Conservation (phyloP, 129 eudicot species). For the Flaveria ramosissima region DNA sequence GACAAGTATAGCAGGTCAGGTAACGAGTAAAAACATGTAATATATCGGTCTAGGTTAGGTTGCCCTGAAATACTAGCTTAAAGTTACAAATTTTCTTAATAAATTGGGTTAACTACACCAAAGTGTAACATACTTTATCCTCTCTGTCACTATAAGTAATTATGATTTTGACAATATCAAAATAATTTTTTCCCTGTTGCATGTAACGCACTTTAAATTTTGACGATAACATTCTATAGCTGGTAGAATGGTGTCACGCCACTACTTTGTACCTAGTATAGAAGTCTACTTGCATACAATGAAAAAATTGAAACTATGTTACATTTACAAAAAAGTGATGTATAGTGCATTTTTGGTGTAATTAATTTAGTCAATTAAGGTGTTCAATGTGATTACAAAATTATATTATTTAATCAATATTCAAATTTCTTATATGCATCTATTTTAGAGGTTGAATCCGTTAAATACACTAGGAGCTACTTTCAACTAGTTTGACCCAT, state of each 20-base stretch:
- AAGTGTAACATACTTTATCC: background rate
- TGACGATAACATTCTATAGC: background rate
- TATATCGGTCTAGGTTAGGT: background rate
- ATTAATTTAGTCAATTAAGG: background rate
- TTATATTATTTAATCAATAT: background rate
- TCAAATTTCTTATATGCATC: background rate
- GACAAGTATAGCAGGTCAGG: background rate
- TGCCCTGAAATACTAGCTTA: background rate
- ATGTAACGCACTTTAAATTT: background rate
- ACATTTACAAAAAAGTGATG: background rate
- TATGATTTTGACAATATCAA: no score
- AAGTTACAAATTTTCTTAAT: background rate
- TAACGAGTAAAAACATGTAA: background rate
- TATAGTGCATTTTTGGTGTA: background rate
- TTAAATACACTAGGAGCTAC: background rate
- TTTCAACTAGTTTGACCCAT: background rate
- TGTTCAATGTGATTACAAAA: background rate
- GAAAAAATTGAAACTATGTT: background rate
- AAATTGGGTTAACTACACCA: background rate
- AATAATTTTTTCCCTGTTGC: background rate
- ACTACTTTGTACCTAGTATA: no score
- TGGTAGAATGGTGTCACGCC: no score
- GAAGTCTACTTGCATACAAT: background rate
- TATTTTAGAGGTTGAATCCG: background rate
- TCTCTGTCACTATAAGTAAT: background rate